Conservation (phyloP, 169 alveolate species). For the Plasmodium fragile region DNA sequence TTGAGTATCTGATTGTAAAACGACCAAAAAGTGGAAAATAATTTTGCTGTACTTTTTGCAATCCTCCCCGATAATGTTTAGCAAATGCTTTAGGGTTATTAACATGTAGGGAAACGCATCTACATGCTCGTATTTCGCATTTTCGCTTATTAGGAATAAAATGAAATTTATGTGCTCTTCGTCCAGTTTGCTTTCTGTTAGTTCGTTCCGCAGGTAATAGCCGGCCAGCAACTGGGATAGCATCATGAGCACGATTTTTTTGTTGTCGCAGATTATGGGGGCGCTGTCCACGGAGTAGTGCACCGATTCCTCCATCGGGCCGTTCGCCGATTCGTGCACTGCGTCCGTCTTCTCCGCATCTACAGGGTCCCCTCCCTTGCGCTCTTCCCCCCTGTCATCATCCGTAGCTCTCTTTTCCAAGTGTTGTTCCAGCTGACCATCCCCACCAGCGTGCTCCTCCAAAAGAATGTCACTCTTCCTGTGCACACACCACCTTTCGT, state of each 20-base stretch:
- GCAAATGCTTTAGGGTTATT: conserved; percentile 23
- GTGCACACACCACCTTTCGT: not conserved
- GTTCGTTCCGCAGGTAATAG: not conserved
- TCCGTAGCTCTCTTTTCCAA: not conserved
- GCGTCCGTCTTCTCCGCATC: not conserved
- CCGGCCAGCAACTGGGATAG: conserved; percentile 56
- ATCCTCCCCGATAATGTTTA: conserved; percentile 30
- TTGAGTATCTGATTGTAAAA: conserved; percentile 27
- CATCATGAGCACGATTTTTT: conserved; percentile 56
- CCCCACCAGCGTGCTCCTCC: not conserved
- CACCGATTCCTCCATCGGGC: not conserved
- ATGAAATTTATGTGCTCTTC: conserved; percentile 36
- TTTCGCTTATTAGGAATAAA: conserved; percentile 61
- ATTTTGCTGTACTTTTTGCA: conserved; percentile 61
- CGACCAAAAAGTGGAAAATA: conserved; percentile 50
- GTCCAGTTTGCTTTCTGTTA: not conserved
- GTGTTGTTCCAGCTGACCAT: not conserved
- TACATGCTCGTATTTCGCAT: conserved; percentile 34
- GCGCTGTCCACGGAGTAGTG: not conserved
- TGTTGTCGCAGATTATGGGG: conserved; percentile 23
- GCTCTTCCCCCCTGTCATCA: not conserved
- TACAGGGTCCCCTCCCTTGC: not conserved
- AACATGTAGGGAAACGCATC: conserved; percentile 53
- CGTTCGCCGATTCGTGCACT: not conserved
- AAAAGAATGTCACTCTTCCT: conserved; percentile 1